Evolutionary conservation across 345 rosid genomes (phyloP).

Genomic region (Brassica juncea): DNA sequence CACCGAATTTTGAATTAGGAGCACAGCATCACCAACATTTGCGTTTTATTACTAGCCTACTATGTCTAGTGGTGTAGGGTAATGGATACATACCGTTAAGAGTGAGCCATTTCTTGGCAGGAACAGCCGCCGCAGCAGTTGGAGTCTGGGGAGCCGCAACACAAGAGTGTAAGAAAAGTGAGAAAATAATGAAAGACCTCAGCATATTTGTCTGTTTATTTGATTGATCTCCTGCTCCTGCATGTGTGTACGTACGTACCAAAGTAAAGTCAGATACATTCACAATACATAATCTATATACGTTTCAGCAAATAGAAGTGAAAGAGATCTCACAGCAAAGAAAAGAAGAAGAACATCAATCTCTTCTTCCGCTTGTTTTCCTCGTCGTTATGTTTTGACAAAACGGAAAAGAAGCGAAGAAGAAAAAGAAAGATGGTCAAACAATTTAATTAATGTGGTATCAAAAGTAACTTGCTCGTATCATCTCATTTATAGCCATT

Average conservation of each 20-base stretch:
- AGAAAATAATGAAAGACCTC: conserved; percentile 46
- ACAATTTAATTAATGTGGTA: conserved; percentile 21
- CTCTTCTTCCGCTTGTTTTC: conserved; percentile 25
- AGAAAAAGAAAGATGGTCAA: conserved; percentile 25
- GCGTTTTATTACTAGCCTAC: too few species aligned
- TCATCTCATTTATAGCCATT: conserved; percentile 34
- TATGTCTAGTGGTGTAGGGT: not conserved
- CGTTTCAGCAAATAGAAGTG: not conserved
- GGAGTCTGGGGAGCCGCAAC: conserved; percentile 32
- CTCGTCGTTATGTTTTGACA: conserved; percentile 5
- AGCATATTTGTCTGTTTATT: conserved; percentile 48
- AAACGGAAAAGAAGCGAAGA: conserved; percentile 18
- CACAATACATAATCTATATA: not conserved
- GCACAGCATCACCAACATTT: too few species aligned
- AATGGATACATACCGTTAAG: not conserved
- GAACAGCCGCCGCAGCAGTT: not conserved
- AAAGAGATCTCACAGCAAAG: conserved; percentile 24
- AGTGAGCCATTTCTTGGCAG: conserved; percentile 62
- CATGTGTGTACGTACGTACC: conserved; percentile 20
- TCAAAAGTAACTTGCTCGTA: conserved; percentile 31
- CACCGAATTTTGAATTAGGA: too few species aligned
- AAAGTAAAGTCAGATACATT: not conserved
- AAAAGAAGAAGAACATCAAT: conserved; percentile 30
- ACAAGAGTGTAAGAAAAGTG: conserved; percentile 48
- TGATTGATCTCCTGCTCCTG: conserved; percentile 32